A percentile compares a stretch with the other conserved stretches of the same genome.
These are phyloP conservation scores for Ilyonectria robusta DNA, from an alignment of 2,329 filamentous ascomycete genomes.

Conservation along the genomic window DNA sequence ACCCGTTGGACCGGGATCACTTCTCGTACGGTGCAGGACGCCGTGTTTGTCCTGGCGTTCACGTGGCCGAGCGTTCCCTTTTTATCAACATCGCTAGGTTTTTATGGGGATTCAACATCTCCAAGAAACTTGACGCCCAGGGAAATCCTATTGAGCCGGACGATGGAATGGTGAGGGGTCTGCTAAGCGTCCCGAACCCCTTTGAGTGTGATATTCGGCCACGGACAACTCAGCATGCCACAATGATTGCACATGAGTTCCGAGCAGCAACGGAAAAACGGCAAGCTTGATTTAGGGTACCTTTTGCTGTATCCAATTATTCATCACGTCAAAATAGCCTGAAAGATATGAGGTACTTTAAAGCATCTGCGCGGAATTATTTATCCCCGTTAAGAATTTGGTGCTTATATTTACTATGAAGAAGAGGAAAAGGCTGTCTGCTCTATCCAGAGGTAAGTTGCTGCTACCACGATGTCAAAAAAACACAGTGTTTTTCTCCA, in stretches of 20 bases:
- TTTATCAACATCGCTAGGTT: constrained; percentile 71
- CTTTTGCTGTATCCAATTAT: too few species aligned
- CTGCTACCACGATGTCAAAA: too few species aligned
- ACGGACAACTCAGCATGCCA: background rate
- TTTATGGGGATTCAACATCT: constrained; percentile 70
- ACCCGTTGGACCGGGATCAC: constrained; percentile 63
- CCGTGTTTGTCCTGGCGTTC: constrained; percentile 67
- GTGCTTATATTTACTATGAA: too few species aligned
- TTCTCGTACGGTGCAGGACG: constrained; percentile 72
- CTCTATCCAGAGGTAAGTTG: too few species aligned
- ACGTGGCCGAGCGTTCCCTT: constrained; percentile 71
- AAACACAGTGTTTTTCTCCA: too few species aligned
- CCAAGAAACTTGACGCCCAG: background rate
- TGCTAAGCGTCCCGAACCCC: background rate
- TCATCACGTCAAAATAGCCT: too few species aligned
- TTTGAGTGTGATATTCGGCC: constrained; percentile 3
- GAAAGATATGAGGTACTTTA: too few species aligned
- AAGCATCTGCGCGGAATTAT: too few species aligned
- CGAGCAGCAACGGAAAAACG: too few species aligned
- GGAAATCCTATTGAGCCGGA: background rate
- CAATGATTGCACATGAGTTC: background rate
- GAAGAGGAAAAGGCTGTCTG: too few species aligned
- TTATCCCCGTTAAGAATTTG: too few species aligned
- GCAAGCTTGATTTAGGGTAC: too few species aligned
- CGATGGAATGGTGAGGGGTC: constrained; percentile 1